A percentile compares a stretch with the other conserved stretches of the same genome.
phyloP scores from a whole-genome alignment of 768 basidiomycete genomes.

The Lentinus tigrinus region DNA sequence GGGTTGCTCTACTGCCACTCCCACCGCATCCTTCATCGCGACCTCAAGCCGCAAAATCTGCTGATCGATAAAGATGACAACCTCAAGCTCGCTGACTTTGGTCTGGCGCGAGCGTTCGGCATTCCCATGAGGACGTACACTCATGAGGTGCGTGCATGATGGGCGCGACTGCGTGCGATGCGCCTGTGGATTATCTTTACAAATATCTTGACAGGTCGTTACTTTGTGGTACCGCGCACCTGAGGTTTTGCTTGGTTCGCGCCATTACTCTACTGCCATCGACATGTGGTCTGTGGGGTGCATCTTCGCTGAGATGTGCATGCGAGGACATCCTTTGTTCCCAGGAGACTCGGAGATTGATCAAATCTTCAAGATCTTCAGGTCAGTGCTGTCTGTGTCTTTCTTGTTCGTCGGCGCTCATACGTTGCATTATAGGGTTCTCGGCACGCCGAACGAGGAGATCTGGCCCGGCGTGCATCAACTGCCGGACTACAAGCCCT shows the following conservation, averaged over 20 bases:
- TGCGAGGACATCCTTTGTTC: constrained; percentile 87
- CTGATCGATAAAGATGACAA: constrained; percentile 88
- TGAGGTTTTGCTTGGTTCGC: constrained; percentile 91
- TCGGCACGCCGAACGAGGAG: constrained; percentile 92
- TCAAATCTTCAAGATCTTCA: constrained; percentile 99
- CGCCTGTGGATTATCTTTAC: not conserved
- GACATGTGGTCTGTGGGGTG: constrained; percentile 99
- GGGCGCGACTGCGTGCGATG: not conserved
- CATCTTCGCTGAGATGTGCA: constrained; percentile 98
- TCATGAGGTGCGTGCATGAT: constrained; percentile 70
- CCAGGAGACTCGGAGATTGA: constrained; percentile 99
- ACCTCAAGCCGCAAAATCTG: constrained; percentile 95
- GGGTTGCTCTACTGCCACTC: constrained; percentile 95
- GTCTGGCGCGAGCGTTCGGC: constrained; percentile 93
- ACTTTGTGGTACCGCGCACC: constrained; percentile 99
- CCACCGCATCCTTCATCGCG: constrained; percentile 94
- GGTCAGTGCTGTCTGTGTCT: constrained; percentile 47
- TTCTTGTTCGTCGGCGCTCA: not conserved
- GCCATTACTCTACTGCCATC: constrained; percentile 96
- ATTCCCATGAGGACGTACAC: constrained; percentile 99
- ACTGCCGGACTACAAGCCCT: constrained; percentile 92
- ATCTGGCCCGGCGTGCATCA: constrained; percentile 87
- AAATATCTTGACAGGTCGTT: constrained; percentile 68
- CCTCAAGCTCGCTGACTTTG: constrained; percentile 95
- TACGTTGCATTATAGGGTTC: constrained; percentile 51